Percentiles rank a stretch among this genome's conserved stretches.
These are phyloP conservation scores for Neoarthrinium moseri DNA, from an alignment of 2,329 filamentous ascomycete species.

Conservation along the genomic window DNA sequence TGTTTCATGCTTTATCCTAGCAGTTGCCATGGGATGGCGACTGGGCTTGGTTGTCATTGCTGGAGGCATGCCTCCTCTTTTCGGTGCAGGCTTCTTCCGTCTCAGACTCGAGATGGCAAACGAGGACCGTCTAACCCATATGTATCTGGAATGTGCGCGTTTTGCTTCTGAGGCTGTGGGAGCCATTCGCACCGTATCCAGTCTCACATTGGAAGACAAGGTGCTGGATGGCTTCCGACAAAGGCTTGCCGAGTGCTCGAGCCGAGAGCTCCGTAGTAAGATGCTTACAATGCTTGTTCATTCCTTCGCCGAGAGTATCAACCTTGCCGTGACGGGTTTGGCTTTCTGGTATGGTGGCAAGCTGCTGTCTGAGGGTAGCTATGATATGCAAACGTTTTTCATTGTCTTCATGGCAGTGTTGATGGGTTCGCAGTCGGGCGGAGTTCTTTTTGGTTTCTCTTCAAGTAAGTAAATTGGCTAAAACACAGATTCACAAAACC, in stretches of 20 bases:
- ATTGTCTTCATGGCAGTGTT: conserved; percentile 53
- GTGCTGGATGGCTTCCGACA: conserved; percentile 34
- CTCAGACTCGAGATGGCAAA: conserved; percentile 59
- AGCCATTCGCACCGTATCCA: conserved; percentile 67
- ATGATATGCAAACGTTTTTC: conserved; percentile 41
- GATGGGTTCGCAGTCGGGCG: too few relatives aligned
- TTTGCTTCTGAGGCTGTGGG: conserved; percentile 71
- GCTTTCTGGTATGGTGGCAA: conserved; percentile 37
- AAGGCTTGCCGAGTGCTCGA: too few relatives aligned
- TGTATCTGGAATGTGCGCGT: conserved; percentile 67
- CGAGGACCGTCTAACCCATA: conserved; percentile 61
- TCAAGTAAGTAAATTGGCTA: conserved; percentile 42
- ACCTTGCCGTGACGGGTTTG: conserved; percentile 30
- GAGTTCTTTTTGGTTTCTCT: conserved; percentile 48
- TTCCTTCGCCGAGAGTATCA: conserved; percentile 21
- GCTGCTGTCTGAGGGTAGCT: conserved; percentile 34
- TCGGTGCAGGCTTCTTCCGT: conserved; percentile 44
- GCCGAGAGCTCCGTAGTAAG: conserved; percentile 25
- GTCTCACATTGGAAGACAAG: conserved; percentile 62
- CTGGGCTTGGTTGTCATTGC: conserved; percentile 63
- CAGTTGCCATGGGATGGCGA: conserved; percentile 72
- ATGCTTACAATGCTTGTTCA: conserved; percentile 18
- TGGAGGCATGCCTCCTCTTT: conserved; percentile 49
- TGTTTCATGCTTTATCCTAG: conserved; percentile 59
- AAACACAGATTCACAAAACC: too few relatives aligned